Evolutionary conservation across 2,329 filamentous ascomycete genomes (phyloP).

Genomic region (Diaporthe longicolla): DNA sequence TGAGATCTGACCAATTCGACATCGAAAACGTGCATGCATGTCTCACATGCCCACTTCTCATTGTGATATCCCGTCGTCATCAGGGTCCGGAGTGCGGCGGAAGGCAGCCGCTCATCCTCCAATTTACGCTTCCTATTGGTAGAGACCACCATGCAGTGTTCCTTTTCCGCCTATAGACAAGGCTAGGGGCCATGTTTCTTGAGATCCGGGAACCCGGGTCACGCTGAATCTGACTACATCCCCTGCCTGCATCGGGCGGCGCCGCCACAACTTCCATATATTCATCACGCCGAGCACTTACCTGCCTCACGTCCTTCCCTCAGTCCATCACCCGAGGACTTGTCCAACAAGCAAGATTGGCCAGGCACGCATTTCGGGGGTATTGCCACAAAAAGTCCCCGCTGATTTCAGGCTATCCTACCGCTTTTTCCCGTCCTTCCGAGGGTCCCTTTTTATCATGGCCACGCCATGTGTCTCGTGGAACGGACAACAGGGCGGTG

Average conservation of each 20-base stretch:
- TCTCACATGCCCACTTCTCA: constrained; percentile 17
- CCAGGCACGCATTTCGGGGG: constrained; percentile 3
- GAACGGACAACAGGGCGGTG: constrained; percentile 9
- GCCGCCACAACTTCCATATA: constrained; percentile 22
- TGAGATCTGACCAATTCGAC: constrained; percentile 17
- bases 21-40: constrained; percentile 28
- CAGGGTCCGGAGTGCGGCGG: constrained; percentile 17
- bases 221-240: neutral
- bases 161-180: constrained; percentile 15
- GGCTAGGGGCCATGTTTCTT: constrained; percentile 21
- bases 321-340: neutral
- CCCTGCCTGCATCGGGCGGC: constrained; percentile 18
- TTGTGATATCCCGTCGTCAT: constrained; percentile 15
- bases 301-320: neutral
- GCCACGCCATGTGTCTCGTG: constrained; percentile 14
- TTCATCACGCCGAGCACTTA: constrained; percentile 9
- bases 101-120: constrained; percentile 21
- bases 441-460: neutral
- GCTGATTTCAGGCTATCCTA: neutral
- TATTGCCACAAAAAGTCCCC: neutral
- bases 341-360: constrained; percentile 18
- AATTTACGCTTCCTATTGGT: constrained; percentile 8
- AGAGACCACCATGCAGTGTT: neutral
- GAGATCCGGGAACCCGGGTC: constrained; percentile 22
- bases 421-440: neutral